These are phyloP conservation scores for Penicillium hordei DNA, from an alignment of 2,329 filamentous ascomycete genomes.

Conservation along the genomic window DNA sequence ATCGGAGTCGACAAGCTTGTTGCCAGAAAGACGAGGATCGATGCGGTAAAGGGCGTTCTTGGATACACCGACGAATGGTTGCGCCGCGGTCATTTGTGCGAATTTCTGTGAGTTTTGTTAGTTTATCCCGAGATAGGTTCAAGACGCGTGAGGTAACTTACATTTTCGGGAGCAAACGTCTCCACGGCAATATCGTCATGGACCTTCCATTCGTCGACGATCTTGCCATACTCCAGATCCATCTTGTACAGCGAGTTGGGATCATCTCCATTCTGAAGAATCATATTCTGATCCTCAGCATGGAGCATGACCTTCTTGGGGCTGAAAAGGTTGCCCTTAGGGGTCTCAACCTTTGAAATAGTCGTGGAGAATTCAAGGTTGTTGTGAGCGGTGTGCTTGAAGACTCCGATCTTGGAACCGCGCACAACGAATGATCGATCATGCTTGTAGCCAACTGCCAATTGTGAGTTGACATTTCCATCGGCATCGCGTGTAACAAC, in stretches of 20 bases:
- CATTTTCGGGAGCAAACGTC: conserved; percentile 86
- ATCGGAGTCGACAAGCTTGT: conserved; percentile 88
- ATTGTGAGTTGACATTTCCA: conserved; percentile 84
- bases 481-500: conserved; percentile 66
- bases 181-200: conserved; percentile 93
- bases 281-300: conserved; percentile 83
- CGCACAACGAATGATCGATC: conserved; percentile 96
- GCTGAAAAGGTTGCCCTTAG: conserved; percentile 80
- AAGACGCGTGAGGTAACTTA: conserved; percentile 36
- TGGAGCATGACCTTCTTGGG: conserved; percentile 98
- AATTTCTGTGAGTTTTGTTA: conserved; percentile 66
- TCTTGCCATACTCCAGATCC: conserved; percentile 96
- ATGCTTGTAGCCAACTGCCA: conserved; percentile 95
- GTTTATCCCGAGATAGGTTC: conserved; percentile 19
- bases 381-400: conserved; percentile 93
- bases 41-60: conserved; percentile 90
- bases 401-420: conserved; percentile 97
- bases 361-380: conserved; percentile 94
- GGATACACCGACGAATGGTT: conserved; percentile 92
- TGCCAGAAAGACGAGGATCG: conserved; percentile 83
- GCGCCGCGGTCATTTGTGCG: conserved; percentile 91
- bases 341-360: conserved; percentile 92
- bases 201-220: conserved; percentile 98
- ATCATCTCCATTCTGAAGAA: conserved; percentile 77
- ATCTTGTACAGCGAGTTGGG: conserved; percentile 93